Conservation (phyloP, 176 grass and related monocot genomes). For the Cenchrus fungigraminus region DNA sequence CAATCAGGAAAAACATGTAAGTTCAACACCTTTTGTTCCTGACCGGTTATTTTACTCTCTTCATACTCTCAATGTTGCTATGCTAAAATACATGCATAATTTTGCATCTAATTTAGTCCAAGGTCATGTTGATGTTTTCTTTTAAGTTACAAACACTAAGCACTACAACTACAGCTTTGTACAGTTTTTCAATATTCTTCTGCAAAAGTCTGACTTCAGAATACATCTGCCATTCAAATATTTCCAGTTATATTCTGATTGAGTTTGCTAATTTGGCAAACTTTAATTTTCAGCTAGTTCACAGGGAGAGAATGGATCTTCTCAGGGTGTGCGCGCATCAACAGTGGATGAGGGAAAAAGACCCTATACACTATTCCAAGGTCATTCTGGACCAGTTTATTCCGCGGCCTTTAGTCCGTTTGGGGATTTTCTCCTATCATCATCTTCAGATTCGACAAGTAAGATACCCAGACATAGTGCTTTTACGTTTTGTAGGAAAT, state of each 20-base stretch:
- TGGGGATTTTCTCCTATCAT: slow-evolving; percentile 90
- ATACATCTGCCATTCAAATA: slow-evolving; percentile 10
- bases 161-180: background rate
- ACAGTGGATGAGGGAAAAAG: slow-evolving; percentile 67
- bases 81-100: slow-evolving; percentile 35
- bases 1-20: slow-evolving; percentile 76
- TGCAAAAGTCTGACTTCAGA: background rate
- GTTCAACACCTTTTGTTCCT: slow-evolving; percentile 36
- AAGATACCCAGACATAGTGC: slow-evolving; percentile 32
- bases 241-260: slow-evolving; percentile 29
- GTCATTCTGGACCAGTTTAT: slow-evolving; percentile 95
- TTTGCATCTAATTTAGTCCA: slow-evolving; percentile 11
- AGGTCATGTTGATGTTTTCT: slow-evolving; percentile 16
- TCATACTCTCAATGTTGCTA: background rate
- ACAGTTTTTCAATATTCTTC: slow-evolving; percentile 11
- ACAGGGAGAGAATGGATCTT: slow-evolving; percentile 70
- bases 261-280: slow-evolving; percentile 34
- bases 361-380: slow-evolving; percentile 82
- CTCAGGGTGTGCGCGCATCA: slow-evolving; percentile 56
- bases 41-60: background rate
- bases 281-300: slow-evolving; percentile 55
- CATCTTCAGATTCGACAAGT: slow-evolving; percentile 97
- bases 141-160: slow-evolving; percentile 24
- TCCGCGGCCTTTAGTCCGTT: slow-evolving; percentile 84
- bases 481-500: slow-evolving; percentile 32